Percentiles rank a stretch among this genome's conserved stretches.
Conservation (phyloP, 2,329 filamentous ascomycete genomes). For the Cercospora zeae-maydis region DNA sequence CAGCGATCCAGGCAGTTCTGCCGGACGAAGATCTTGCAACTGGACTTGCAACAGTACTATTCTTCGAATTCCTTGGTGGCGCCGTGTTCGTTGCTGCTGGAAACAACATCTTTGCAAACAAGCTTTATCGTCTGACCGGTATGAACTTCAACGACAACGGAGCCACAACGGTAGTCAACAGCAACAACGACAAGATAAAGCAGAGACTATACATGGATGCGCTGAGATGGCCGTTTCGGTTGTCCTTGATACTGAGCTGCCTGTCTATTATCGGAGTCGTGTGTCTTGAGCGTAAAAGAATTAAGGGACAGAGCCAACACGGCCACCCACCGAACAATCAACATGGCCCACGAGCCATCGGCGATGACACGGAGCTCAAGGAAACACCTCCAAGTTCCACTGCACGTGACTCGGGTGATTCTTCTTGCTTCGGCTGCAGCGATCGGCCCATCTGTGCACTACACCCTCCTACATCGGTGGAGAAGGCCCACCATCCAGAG, state of each 20-base stretch:
- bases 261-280: not conserved
- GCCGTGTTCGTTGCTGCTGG: not conserved
- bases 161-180: not conserved
- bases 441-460: not conserved
- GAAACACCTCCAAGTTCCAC: not conserved
- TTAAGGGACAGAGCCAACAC: not conserved
- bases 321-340: not conserved
- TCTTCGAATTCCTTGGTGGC: conserved; percentile 1
- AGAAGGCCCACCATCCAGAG: not conserved
- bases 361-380: not conserved
- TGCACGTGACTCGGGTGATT: not conserved
- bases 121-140: not conserved
- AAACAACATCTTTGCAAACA: not conserved
- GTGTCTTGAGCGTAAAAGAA: not conserved
- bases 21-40: not conserved
- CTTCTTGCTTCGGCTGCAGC: not conserved
- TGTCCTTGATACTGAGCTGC: not conserved
- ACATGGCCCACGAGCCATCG: too few relatives aligned
- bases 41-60: not conserved
- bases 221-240: not conserved
- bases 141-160: not conserved
- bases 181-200: too few relatives aligned
- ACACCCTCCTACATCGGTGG: not conserved
- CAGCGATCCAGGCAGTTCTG: conserved; percentile 1
- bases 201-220: not conserved